phyloP scores from a whole-genome alignment of 1,284 basidiomycete species.

The Chalciporus sp. region DNA sequence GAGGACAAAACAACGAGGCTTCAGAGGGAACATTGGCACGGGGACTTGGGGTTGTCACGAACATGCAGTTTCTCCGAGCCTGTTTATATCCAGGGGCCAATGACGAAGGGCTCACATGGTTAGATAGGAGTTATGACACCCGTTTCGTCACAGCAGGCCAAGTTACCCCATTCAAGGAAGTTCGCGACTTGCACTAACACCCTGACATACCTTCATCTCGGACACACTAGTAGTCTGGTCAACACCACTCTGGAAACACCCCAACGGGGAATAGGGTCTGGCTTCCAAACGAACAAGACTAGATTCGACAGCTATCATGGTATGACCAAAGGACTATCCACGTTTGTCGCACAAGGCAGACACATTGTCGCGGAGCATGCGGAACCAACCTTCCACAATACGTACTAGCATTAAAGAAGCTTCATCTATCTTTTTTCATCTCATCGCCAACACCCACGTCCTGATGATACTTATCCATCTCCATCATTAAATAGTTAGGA shows the following conservation, averaged over 20 bases:
- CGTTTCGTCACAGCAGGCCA: background rate
- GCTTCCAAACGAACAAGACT: background rate
- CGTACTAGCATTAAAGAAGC: no score
- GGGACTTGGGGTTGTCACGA: background rate
- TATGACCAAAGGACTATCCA: background rate
- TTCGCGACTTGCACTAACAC: background rate
- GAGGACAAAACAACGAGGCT: slow-evolving; percentile 62
- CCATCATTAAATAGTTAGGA: slow-evolving; percentile 24
- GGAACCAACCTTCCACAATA: background rate
- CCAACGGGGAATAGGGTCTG: background rate
- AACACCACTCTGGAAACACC: background rate
- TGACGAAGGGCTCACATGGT: background rate
- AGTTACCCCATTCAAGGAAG: background rate
- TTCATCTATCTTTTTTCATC: slow-evolving; percentile 25
- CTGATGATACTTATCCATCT: slow-evolving; percentile 3
- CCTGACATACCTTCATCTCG: background rate
- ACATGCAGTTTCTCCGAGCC: background rate
- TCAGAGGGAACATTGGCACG: slow-evolving; percentile 17
- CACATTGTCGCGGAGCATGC: background rate
- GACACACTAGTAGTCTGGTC: no score
- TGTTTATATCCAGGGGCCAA: slow-evolving; percentile 14
- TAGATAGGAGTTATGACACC: background rate
- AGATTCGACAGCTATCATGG: background rate
- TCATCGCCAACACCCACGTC: slow-evolving; percentile 7
- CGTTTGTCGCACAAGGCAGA: background rate